Base-by-base conservation (phyloP, 1,139 yeast genomes). In the Candida smagusa region DNA sequence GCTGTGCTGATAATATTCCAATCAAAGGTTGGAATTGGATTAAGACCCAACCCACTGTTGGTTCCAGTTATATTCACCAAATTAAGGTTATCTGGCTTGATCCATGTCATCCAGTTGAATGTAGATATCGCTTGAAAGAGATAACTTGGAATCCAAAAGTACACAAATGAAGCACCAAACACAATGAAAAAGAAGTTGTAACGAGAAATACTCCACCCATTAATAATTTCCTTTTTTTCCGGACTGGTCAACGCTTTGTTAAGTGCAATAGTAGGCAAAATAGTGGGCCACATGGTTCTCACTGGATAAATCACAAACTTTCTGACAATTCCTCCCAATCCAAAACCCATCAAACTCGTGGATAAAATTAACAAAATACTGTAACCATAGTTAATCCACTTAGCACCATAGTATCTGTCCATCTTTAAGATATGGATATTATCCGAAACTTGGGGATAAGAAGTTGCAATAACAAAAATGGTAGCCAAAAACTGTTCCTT, bases 41-140 rank as follows among this genome's bases (percentile, higher is more conserved):
- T 51, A 12, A 50, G 23, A 2, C 53, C 53, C 28, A 50, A 33
- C 1, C 56, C 54, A 24, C 29, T 22, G 6, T 28, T 22, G 3
- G 43, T 35, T 1, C 56, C 54, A 2, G 53, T 50, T 6, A 51
- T 34, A 6, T 35, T 29, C 3, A 52, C 53, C 31, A 51, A 41
- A 26, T 46, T 42, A 31, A 41, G 38, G 36, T 49, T 50, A 13
- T 44, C 24, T 4, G 56, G 56, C 25, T 43, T 41, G n/a, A 49
- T 51, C 54, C 56, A 51, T 1, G 56, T 45, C 41, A 47, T 40
- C 54, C 54, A 51, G 38, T 47, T 49, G 43, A 51, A 51, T 3
- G 38, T 34, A 8, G 50, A 45, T 9, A 51, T 36, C 2, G 51
- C 50, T n/a, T 19, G 28, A 36, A 50, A 48, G 4, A 51, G 34